Evolutionary conservation across 495 filamentous ascomycete species (phyloP).

Genomic region (Aspergillus panamensis): DNA sequence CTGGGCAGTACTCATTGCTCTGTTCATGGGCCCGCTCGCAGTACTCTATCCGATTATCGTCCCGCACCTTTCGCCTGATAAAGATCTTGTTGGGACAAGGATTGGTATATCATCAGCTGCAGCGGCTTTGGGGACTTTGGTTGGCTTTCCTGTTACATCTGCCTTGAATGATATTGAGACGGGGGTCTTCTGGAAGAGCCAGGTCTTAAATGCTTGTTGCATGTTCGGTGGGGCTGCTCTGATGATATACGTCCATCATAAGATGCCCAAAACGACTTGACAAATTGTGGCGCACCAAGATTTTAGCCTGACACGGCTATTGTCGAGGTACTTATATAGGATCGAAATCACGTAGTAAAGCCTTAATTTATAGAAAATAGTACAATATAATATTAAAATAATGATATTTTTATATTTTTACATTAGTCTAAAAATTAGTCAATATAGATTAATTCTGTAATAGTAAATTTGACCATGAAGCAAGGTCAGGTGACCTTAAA

Average conservation of each 20-base stretch:
- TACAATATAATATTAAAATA: no score
- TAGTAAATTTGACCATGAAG: no score
- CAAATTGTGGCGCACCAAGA: no score
- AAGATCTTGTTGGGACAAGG: constrained; percentile 4
- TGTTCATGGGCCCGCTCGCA: neutral
- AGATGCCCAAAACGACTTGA: neutral
- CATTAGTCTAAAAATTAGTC: no score
- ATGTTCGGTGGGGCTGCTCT: constrained; percentile 2
- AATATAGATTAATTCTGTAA: no score
- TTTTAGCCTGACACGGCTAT: no score
- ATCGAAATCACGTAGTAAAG: no score
- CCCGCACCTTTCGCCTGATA: neutral
- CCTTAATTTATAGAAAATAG: no score
- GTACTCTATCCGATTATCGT: neutral
- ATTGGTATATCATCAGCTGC: constrained; percentile 5
- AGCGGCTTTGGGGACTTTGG: neutral
- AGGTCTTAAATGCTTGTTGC: constrained; percentile 3
- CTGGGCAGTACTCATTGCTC: neutral
- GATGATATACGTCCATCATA: constrained; percentile 4
- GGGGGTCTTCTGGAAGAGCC: neutral
- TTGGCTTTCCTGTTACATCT: constrained; percentile 2
- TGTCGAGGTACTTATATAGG: no score
- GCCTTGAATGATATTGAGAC: constrained; percentile 5
- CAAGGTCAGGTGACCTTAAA: no score
- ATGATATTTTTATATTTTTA: no score